Conservation (phyloP, 257 asterid genomes). For the Jacaranda copaia region DNA sequence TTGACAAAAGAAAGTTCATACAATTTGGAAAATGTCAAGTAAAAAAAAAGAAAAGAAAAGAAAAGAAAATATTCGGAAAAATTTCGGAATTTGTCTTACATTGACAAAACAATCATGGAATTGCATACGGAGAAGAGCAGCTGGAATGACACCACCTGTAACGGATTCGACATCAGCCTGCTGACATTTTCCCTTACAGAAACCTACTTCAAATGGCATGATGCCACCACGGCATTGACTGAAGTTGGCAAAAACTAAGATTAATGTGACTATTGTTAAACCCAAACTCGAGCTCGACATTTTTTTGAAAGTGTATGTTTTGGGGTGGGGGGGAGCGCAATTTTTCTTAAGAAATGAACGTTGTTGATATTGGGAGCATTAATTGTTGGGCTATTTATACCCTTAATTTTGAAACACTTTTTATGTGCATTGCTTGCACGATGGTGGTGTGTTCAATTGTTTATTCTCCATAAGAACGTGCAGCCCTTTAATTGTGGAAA, state of each 20-base stretch:
- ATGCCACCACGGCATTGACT: constrained; percentile 24
- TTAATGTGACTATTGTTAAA: neutral
- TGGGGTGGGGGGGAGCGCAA: neutral
- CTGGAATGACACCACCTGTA: constrained; percentile 38
- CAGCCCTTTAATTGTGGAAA: constrained; percentile 23
- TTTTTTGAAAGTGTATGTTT: neutral
- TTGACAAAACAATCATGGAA: constrained; percentile 71
- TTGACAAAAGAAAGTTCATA: no score
- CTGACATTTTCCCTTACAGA: constrained; percentile 52
- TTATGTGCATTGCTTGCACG: constrained; percentile 32
- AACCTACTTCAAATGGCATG: constrained; percentile 43
- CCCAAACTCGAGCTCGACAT: constrained; percentile 37
- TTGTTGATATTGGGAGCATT: constrained; percentile 19
- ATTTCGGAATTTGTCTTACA: constrained; percentile 35
- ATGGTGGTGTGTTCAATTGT: neutral
- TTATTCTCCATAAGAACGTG: constrained; percentile 33
- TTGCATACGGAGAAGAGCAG: constrained; percentile 74
- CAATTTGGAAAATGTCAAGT: no score
- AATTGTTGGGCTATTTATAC: constrained; percentile 27
- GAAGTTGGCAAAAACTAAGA: constrained; percentile 27
- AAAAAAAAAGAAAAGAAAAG: neutral
- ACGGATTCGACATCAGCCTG: constrained; percentile 47
- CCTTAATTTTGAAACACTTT: neutral
- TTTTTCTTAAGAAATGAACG: neutral
- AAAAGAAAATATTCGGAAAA: neutral